Evolutionary conservation across 176 grass and related monocot genomes (phyloP).

Genomic region (Musa beccarii): DNA sequence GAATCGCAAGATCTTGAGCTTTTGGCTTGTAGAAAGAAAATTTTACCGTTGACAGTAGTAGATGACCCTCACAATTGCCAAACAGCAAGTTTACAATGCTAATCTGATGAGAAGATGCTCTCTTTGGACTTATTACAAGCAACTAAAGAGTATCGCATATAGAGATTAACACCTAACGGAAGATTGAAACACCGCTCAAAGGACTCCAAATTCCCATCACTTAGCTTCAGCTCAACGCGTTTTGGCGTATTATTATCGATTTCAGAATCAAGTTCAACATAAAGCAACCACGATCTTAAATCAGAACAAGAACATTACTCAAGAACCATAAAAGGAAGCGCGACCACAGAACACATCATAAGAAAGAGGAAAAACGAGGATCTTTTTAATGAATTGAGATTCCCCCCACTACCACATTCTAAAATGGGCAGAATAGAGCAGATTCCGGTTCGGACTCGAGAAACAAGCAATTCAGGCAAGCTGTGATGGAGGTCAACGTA

Average conservation of each 20-base stretch:
- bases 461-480: neutral
- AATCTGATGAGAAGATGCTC: neutral
- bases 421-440: neutral
- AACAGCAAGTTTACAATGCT: neutral
- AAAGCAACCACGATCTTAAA: neutral
- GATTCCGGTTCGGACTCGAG: neutral
- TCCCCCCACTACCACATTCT: neutral
- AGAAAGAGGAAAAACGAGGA: neutral
- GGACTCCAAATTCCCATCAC: neutral
- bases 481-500: neutral
- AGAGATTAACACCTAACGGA: neutral
- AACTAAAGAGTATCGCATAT: neutral
- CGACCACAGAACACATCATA: too few species aligned
- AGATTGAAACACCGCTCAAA: neutral
- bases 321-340: neutral
- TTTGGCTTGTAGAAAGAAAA: neutral
- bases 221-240: too few species aligned
- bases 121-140: neutral
- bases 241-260: neutral
- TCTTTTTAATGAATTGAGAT: neutral
- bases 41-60: neutral
- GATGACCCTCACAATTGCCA: neutral
- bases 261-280: neutral
- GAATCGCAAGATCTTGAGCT: neutral
- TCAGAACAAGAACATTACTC: neutral